phyloP scores from a whole-genome alignment of 805 yeast species.

The Candida ponderosae region DNA sequence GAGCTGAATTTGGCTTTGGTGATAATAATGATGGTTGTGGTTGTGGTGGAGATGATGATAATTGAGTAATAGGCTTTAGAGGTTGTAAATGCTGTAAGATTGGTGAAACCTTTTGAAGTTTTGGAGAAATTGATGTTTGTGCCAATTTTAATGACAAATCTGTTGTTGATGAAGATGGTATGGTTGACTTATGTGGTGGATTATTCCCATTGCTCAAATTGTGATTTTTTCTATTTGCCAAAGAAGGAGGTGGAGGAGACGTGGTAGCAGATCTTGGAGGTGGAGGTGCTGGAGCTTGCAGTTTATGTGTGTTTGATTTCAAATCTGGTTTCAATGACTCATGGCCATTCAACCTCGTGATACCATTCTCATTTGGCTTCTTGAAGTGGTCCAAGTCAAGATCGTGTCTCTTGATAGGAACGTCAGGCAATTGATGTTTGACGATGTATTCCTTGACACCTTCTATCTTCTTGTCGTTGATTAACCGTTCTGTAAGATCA shows the following conservation, averaged over 20 bases:
- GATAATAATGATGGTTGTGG: neutral
- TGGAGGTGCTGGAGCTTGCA: neutral
- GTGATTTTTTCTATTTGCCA: conserved; percentile 4
- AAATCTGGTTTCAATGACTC: no score
- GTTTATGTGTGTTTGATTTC: neutral
- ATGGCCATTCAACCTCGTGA: no score
- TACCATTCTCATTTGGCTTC: no score
- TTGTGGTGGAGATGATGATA: no score
- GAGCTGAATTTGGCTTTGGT: neutral
- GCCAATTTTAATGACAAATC: neutral
- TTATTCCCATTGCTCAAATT: conserved; percentile 3
- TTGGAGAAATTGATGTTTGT: neutral
- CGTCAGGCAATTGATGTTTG: neutral
- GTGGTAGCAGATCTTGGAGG: neutral
- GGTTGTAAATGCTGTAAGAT: neutral
- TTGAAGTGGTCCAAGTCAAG: neutral
- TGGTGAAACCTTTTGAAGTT: no score
- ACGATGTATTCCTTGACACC: conserved; percentile 1
- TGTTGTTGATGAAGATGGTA: neutral
- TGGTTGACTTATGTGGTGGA: neutral
- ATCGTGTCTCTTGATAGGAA: neutral
- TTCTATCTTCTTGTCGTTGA: conserved; percentile 1
- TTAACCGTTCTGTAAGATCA: neutral
- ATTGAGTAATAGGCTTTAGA: neutral
- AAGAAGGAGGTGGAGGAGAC: neutral